Conservation (phyloP, 2,329 filamentous ascomycete species). For the Penicillium sp. region DNA sequence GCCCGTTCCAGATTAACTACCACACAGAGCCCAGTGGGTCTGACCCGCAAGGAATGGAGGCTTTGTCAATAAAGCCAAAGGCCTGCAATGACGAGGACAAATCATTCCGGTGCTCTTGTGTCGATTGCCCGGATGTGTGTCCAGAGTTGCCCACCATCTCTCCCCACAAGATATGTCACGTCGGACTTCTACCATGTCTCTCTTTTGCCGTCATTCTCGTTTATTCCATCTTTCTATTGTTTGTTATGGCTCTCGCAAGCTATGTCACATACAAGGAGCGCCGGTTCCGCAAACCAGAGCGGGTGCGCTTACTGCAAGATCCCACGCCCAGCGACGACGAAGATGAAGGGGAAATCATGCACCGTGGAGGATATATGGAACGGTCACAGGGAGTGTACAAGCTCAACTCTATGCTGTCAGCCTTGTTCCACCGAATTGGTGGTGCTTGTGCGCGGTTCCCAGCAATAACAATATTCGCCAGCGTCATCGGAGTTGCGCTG, state of each 20-base stretch:
- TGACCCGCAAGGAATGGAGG: slow-evolving; percentile 66
- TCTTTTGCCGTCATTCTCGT: slow-evolving; percentile 88
- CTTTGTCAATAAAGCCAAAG: slow-evolving; percentile 70
- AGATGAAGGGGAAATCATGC: slow-evolving; percentile 81
- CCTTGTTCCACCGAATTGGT: slow-evolving; percentile 75
- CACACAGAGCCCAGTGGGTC: slow-evolving; percentile 57
- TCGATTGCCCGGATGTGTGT: slow-evolving; percentile 86
- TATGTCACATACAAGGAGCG: slow-evolving; percentile 75
- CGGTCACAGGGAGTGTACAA: slow-evolving; percentile 75
- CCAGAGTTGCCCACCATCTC: slow-evolving; percentile 76
- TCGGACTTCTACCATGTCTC: slow-evolving; percentile 85
- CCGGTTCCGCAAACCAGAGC: slow-evolving; percentile 71
- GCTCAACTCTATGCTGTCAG: slow-evolving; percentile 79
- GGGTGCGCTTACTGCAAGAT: slow-evolving; percentile 83
- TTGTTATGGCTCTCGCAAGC: slow-evolving; percentile 66
- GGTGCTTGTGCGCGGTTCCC: slow-evolving; percentile 80
- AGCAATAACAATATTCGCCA: slow-evolving; percentile 72
- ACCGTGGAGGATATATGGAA: slow-evolving; percentile 73
- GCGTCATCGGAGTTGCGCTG: slow-evolving; percentile 70
- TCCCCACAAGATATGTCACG: slow-evolving; percentile 68
- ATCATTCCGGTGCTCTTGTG: slow-evolving; percentile 83
- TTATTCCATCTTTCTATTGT: slow-evolving; percentile 72
- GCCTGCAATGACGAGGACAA: slow-evolving; percentile 88
- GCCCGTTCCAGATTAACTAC: slow-evolving; percentile 98
- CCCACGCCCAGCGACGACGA: slow-evolving; percentile 84